Conservation (phyloP, 169 alveolate genomes). For the Babesia ovata region DNA sequence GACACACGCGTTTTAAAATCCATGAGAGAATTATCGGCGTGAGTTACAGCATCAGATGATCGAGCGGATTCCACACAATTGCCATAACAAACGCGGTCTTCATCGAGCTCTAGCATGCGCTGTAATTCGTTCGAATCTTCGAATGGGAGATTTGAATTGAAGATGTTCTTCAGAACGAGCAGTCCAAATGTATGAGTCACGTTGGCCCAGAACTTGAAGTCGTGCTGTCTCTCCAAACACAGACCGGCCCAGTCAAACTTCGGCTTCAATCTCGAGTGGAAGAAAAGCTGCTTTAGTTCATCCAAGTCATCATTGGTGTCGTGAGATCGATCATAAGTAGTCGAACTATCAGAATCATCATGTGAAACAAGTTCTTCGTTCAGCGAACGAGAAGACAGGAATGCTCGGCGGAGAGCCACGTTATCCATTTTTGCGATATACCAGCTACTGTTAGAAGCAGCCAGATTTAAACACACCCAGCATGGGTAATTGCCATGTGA, state of each 20-base stretch:
- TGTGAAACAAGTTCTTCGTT: neutral
- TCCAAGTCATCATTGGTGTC: slow-evolving; percentile 9
- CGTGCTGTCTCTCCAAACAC: slow-evolving; percentile 46
- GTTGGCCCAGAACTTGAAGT: slow-evolving; percentile 70
- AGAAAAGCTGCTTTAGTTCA: slow-evolving; percentile 47
- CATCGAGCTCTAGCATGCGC: neutral
- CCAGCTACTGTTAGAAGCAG: neutral
- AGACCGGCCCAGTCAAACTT: slow-evolving; percentile 53
- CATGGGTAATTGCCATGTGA: too few species aligned
- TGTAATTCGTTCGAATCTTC: slow-evolving; percentile 21
- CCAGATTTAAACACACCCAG: neutral
- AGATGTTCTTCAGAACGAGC: slow-evolving; percentile 44
- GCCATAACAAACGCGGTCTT: neutral
- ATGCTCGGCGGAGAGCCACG: slow-evolving; percentile 11
- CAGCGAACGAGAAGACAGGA: neutral
- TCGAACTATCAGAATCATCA: neutral
- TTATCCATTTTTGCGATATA: neutral
- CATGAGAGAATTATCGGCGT: too few species aligned
- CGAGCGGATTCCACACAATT: too few species aligned
- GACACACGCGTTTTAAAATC: slow-evolving; percentile 38
- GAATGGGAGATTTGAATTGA: slow-evolving; percentile 42
- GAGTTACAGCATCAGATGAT: too few species aligned
- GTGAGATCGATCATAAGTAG: neutral
- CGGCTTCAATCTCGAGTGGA: slow-evolving; percentile 35
- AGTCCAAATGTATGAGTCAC: slow-evolving; percentile 56